Base-by-base conservation (phyloP, 352 stramenopile genomes). In the Phytophthora capsici region DNA sequence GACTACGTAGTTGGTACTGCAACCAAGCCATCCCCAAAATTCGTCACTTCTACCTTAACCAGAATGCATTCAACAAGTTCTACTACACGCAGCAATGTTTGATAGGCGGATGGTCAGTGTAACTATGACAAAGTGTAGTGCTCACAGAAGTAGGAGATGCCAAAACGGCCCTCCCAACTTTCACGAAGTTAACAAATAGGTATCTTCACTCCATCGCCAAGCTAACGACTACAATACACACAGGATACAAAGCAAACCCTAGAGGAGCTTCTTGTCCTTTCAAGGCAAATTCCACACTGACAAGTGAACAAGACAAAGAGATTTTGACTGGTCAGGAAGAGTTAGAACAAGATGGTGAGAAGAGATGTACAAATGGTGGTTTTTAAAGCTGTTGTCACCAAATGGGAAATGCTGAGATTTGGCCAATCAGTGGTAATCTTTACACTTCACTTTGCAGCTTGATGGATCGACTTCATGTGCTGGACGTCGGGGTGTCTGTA, bases 91-190 rank as follows among this genome's bases (percentile, higher is more conserved):
- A 26, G 17, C 60, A 10, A 46, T 12, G 1, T 34, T 63, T 63
- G 19, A 25, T 22, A 59, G 60, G 64, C 57, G 53, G 66, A 86
- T 86, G 78, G 78, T 86, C 78, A 86, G 78, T 86, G 78, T 86
- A 86, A 86, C 78, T 86, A 86, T 86, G 78, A 86, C 78, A 86
- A 80, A 83, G 48, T 75, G 64, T 77, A 73, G 46, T 77, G 73
- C 73, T 85, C 76, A 85, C 68, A 78, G 68, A 85, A 85, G 68
- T 53, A 66, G 58, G 52, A 69, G 71, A 67, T 36, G 68, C 76
- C 76, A 79, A 82, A 70, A 85, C 76, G 71, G 73, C 53, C 52
- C 73, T 71, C 64, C 34, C 54, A 62, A 63, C 72, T 82, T 79
- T 85, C 76, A 79, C 76, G 3, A 63, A 49, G 25, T 70, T n/a